Percentiles rank a stretch among this genome's conserved stretches.
These are phyloP conservation scores for Polyplosphaeria fusca DNA, from an alignment of 495 filamentous ascomycete genomes.

Conservation along the genomic window DNA sequence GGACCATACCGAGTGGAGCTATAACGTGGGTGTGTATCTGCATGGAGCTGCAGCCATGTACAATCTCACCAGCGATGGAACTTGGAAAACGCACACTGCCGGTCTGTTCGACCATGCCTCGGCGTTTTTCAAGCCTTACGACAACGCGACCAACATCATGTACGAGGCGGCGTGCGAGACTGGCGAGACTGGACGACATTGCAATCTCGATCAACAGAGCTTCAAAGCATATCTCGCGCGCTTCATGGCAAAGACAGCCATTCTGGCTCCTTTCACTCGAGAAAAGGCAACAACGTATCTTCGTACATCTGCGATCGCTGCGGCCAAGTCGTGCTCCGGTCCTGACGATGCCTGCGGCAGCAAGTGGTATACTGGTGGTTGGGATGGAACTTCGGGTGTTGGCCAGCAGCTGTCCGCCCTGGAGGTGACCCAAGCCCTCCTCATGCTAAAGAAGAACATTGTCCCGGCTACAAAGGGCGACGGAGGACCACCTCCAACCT, in stretches of 20 bases:
- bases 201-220: conserved; percentile 44
- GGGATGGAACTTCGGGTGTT: conserved; percentile 42
- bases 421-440: conserved; percentile 62
- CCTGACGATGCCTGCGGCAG: conserved; percentile 36
- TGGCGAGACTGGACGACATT: conserved; percentile 26
- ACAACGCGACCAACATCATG: conserved; percentile 44
- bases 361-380: conserved; percentile 44
- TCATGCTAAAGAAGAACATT: conserved; percentile 22
- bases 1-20: conserved; percentile 57
- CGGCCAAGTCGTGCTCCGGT: conserved; percentile 43
- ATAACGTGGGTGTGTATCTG: conserved; percentile 63
- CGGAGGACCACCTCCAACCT: conserved; percentile 7
- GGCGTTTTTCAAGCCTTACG: conserved; percentile 41
- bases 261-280: conserved; percentile 43
- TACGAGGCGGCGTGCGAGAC: conserved; percentile 45
- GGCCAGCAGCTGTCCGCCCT: conserved; percentile 72
- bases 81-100: conserved; percentile 35
- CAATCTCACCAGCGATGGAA: conserved; percentile 49
- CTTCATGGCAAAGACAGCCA: conserved; percentile 44
- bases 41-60: conserved; percentile 71
- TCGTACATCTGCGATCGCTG: conserved; percentile 39
- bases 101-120: conserved; percentile 36
- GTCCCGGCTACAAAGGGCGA: conserved; percentile 12
- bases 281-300: conserved; percentile 36
- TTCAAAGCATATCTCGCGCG: conserved; percentile 50